Conservation (phyloP, 441 rosid genomes). For the Adansonia rubrostipa region DNA sequence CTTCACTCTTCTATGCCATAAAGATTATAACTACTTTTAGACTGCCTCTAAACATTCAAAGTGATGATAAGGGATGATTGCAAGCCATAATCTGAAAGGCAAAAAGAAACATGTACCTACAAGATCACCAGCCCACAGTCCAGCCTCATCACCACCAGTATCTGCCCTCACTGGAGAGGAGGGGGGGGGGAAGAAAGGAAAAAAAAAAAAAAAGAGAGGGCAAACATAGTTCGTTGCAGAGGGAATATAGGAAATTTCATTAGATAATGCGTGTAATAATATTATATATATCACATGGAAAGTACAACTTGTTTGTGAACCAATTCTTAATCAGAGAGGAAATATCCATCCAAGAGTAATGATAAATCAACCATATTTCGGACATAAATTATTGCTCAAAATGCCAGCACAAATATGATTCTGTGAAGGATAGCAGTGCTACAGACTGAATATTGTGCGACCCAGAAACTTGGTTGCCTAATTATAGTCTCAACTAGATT, state of each 20-base stretch:
- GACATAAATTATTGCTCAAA: constrained; percentile 6
- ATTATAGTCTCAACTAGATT: constrained; percentile 8
- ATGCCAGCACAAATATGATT: not conserved
- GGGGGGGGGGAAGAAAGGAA: no score
- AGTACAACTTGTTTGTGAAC: not conserved
- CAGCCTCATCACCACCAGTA: constrained; percentile 99
- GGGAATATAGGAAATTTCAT: constrained; percentile 15
- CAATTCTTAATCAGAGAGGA: not conserved
- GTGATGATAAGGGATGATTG: constrained; percentile 21
- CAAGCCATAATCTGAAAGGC: constrained; percentile 33
- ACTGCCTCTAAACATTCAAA: not conserved
- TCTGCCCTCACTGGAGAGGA: constrained; percentile 83
- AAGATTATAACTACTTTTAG: not conserved
- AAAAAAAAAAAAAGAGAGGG: constrained; percentile 21
- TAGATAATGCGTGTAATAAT: not conserved
- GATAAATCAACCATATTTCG: not conserved
- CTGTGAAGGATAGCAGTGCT: not conserved
- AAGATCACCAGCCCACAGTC: constrained; percentile 99
- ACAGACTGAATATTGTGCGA: not conserved
- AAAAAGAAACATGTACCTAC: constrained; percentile 88
- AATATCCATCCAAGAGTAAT: not conserved
- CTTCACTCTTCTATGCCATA: not conserved
- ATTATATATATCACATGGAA: not conserved
- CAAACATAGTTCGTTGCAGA: constrained; percentile 27
- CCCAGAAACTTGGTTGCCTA: not conserved